phyloP scores from a whole-genome alignment of 768 basidiomycete species.

The Mycena rosella region DNA sequence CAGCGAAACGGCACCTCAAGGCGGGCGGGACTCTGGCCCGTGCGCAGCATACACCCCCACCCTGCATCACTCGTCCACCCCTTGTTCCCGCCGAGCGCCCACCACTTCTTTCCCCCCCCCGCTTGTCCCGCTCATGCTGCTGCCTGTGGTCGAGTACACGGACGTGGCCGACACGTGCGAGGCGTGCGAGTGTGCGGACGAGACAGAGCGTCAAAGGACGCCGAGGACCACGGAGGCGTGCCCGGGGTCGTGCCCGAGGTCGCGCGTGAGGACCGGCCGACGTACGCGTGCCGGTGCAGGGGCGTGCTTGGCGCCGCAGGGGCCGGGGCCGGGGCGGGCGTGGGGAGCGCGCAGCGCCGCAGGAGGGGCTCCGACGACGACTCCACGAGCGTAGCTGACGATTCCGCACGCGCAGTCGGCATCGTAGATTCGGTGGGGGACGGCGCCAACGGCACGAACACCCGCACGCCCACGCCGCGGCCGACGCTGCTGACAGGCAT shows the following conservation, averaged over 20 bases:
- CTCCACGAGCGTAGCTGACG: no score
- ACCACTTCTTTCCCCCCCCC: background rate
- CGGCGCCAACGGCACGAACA: conserved; percentile 53
- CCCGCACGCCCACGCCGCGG: conserved; percentile 51
- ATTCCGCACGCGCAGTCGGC: no score
- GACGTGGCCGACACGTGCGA: no score
- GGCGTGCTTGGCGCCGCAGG: background rate
- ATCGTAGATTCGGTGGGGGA: no score
- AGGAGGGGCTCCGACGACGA: no score
- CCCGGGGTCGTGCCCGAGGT: no score
- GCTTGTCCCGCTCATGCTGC: background rate
- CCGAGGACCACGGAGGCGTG: no score
- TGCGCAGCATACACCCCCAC: background rate
- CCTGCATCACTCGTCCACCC: background rate
- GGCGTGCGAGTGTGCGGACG: no score
- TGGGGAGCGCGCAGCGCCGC: background rate
- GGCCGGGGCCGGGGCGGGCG: background rate
- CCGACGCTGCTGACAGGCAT: conserved; percentile 50
- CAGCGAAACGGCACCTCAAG: no score
- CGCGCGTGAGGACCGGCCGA: conserved; percentile 27
- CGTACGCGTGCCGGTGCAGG: conserved; percentile 26
- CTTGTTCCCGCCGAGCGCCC: background rate
- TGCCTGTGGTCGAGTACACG: no score
- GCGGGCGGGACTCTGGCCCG: background rate
- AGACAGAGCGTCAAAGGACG: no score